Conservation (phyloP, 129 eudicot genomes). For the Pseudognaphalium luteoalbum region DNA sequence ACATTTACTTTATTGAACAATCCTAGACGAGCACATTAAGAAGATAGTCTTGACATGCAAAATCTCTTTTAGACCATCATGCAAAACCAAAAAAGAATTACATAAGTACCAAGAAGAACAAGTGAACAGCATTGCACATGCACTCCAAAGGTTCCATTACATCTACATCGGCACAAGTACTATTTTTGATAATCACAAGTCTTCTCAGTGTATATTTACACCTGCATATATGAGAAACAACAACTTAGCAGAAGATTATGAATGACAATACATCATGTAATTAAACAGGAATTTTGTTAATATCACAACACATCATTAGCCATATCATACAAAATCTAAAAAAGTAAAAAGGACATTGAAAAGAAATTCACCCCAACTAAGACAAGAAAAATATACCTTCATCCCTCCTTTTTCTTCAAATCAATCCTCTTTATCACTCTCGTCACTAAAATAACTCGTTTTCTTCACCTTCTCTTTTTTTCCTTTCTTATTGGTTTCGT, state of each 20-base stretch:
- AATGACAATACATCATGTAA: not conserved
- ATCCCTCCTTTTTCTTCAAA: not conserved
- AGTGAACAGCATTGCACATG: not conserved
- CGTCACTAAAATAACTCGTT: constrained; percentile 79
- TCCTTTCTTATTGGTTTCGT: constrained; percentile 34
- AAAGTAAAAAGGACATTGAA: not conserved
- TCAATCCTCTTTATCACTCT: constrained; percentile 91
- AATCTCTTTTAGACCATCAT: constrained; percentile 4
- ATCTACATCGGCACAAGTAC: not conserved
- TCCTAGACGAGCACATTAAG: constrained; percentile 1
- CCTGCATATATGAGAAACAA: not conserved
- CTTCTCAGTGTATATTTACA: constrained; percentile 1
- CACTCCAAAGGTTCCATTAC: not conserved
- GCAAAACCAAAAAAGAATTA: not conserved
- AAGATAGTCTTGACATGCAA: constrained; percentile 5
- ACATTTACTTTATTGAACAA: not conserved
- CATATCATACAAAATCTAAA: not conserved
- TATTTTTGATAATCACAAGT: not conserved
- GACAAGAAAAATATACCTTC: constrained; percentile 15
- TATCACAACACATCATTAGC: not conserved
- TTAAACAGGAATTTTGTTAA: not conserved
- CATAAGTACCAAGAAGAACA: constrained; percentile 2
- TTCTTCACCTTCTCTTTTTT: constrained; percentile 53
- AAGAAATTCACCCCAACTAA: not conserved
- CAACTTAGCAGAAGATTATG: not conserved